Base-by-base conservation (phyloP, 495 filamentous ascomycete genomes). In the Xylaria telfairii region DNA sequence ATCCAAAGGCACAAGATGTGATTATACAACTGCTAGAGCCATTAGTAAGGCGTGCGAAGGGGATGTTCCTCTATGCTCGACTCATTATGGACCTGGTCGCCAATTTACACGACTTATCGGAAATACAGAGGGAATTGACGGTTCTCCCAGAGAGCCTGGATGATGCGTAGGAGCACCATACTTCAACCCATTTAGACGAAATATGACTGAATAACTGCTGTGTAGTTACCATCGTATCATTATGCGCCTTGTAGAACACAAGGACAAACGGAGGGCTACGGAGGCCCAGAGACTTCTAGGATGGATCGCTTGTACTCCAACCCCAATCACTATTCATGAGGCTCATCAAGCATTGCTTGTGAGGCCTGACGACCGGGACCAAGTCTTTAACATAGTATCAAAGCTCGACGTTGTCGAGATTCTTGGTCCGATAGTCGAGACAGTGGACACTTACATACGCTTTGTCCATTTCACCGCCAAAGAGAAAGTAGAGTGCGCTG, bases 381-480 rank as follows among this genome's bases (percentile, higher is more conserved):
- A 57, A 34, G 13, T 34, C 2, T 17, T 32, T 9, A 34, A 34
- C 17, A 34, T 34, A 32, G 28, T 32, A 0, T 26, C 28, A 34
- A 34, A 34, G 26, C 54, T 57, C 28, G 13, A 74, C 59, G 46
- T 71, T 56, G 51, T 76, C 26, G 51, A 60, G 39, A 41, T 77
- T 28, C 73, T 72, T 66, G 74, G 74, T 21, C 73, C 75, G 26
- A 74, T 77, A 4, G 54, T 80, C 1, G 78, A 80, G 65, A 60
- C 76, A 13, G 72, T 80, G 17, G 77, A 75, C 69, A 74, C 65
- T 37, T 64, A 73, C 49, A 67, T 77, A 46, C 75, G 77, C 56
- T 80, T 80, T 73, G 78, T 80, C 19, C 78, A 80, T 59, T 80
- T 80, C 69, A 79, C 78, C 9, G 78, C 70, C 12, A 75, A 77